Evolutionary conservation across 805 yeast species (phyloP), one percentile per base, ranked within the genome.

Genomic region (Candida incommunis): DNA sequence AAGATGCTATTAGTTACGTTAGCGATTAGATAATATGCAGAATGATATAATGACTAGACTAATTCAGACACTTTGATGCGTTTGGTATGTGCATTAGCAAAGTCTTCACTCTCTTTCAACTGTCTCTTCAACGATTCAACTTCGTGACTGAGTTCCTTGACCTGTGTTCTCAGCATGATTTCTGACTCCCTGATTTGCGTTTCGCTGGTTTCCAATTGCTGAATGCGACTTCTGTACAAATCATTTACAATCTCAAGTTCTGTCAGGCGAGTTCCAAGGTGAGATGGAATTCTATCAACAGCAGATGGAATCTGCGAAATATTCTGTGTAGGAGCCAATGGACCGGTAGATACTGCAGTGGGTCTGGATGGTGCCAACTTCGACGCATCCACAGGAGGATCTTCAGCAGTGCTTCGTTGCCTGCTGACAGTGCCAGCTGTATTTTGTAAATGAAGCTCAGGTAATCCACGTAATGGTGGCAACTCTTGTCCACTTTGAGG

Each of bases 41-140:
- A n/a, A n/a, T n/a, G n/a, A n/a, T n/a, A n/a, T n/a, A 40, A 29
- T 35, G 25, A 31, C 40, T 43, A 23, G 18, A 50, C 25, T 23
- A 50, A 22, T 11, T 50, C 53, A 4, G 53, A 50, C 13, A 50
- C 51, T 34, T 48, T 50, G 42, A 50, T 50, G 9, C 53, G 46
- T 42, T 50, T 50, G 4, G 45, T 43, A 5, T 22, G 22, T 11
- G 27, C 44, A 27, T 34, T 23, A 16, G 44, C 41, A 7, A 13
- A 9, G 13, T 25, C 13, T 16, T 37, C 50, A 27, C 22, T 11
- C 29, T 48, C 46, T 27, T 24, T 34, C 11, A 43, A 40, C 22
- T 43, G 43, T 23, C 42, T 43, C 41, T 44, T 27, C 13, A 22
- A 15, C 23, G 3, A 15, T 27, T 27, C 41, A 22, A 22, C 41